Evolutionary conservation across 106 monocot genomes (phyloP), one percentile per base, ranked within the genome.

Genomic region (Dendrobium officinale): DNA sequence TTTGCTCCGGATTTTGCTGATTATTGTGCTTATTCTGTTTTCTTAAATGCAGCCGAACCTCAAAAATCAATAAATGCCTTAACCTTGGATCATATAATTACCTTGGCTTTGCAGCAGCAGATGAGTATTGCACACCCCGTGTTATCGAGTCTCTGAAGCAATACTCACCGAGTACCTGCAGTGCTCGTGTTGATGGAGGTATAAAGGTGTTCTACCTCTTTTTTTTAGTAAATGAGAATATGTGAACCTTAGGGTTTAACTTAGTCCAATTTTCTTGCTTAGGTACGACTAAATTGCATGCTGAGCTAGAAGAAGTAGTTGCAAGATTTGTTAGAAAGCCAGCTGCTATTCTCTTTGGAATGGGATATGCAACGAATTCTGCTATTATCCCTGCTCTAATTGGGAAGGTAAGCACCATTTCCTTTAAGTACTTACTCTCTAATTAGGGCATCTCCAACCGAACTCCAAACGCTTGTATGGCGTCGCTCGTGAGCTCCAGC

Each of bases 311-410:
- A 82, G 94, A 95, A 45, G 75, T 98, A 33, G 86, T 98, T 80
- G 98, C 98, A 29, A 80, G 85, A 45, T 98, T 91, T 86, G 94
- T 98, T 70, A 88, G 98, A 59, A 98, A 98, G 81, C 92, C 92
- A 72, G 86, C 89, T 67, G 92, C 94, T 78, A 81, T 98, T 79
- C 47, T 91, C 49, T 95, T 98, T 82, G 98, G 98, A 77, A 98
- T 98, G 98, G 98, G 98, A 76, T 98, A 98, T 89, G 94, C 85
- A 61, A 98, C 98, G 79, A 98, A 98, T 83, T 98, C 98, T 64
- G 92, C 98, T 45, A 92, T 95, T 26, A 98, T 94, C 80, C 98
- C 98, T 73, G 80, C 75, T 67, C 81, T 98, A 31, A 81, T 95
- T 42, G 90, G 92, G 29, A 98, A 95, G 95, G 97, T 97, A 31